Evolutionary conservation across 1,284 basidiomycete species (phyloP).

Genomic region (Porogramme epimiltina): DNA sequence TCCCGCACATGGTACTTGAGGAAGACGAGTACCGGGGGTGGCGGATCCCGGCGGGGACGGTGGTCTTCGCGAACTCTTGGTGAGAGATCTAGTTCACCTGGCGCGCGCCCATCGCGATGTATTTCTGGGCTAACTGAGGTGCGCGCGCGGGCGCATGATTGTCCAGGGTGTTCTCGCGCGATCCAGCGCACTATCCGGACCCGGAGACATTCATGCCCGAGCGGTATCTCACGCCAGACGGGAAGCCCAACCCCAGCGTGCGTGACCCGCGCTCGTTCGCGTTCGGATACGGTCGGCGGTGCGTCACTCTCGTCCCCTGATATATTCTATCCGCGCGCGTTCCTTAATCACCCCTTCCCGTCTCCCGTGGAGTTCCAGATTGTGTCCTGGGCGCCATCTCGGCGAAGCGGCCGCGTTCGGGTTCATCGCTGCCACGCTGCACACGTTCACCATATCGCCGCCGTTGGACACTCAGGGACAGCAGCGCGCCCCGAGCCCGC

Average conservation of each 20-base stretch:
- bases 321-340: too few species aligned
- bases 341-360: too few species aligned
- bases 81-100: not conserved
- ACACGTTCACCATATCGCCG: slow-evolving; percentile 5
- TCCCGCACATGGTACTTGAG: slow-evolving; percentile 13
- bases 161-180: slow-evolving; percentile 16
- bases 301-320: not conserved
- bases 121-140: not conserved
- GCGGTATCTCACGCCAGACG: slow-evolving; percentile 16
- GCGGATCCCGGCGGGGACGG: slow-evolving; percentile 23
- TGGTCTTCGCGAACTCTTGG: slow-evolving; percentile 23
- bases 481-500: not conserved
- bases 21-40: slow-evolving; percentile 24
- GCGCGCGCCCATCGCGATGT: not conserved
- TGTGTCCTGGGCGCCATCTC: slow-evolving; percentile 15
- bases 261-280: slow-evolving; percentile 8
- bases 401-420: slow-evolving; percentile 7
- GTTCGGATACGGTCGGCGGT: slow-evolving; percentile 26
- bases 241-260: slow-evolving; percentile 7
- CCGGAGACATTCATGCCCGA: slow-evolving; percentile 20
- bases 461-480: slow-evolving; percentile 2
- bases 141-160: not conserved
- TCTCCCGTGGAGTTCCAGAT: not conserved
- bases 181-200: slow-evolving; percentile 13
- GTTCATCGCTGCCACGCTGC: slow-evolving; percentile 5